Evolutionary conservation across 2,329 filamentous ascomycete species (phyloP).

Genomic region (Penicillium sp.): DNA sequence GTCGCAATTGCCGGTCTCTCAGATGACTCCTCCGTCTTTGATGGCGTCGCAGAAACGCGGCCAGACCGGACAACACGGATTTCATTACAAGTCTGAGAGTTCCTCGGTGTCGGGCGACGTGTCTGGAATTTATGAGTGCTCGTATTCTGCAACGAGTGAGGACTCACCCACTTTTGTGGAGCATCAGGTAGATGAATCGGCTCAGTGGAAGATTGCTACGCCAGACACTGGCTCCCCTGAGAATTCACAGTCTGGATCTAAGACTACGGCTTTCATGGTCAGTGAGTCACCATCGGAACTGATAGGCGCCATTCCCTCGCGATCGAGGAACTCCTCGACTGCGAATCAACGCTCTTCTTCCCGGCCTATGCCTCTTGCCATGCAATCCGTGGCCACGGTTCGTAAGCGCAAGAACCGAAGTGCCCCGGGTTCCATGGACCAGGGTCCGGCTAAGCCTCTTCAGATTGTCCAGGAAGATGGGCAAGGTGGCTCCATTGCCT

Average conservation of each 20-base stretch:
- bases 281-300: constrained; percentile 35
- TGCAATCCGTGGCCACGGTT: constrained; percentile 33
- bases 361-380: constrained; percentile 31
- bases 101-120: constrained; percentile 39
- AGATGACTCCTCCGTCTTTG: constrained; percentile 27
- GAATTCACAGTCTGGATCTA: constrained; percentile 23
- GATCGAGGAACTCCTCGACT: constrained; percentile 25
- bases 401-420: constrained; percentile 39
- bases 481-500: constrained; percentile 42
- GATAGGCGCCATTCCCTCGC: constrained; percentile 25
- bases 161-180: constrained; percentile 32
- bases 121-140: constrained; percentile 33
- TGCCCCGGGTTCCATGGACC: constrained; percentile 28
- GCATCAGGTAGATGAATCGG: constrained; percentile 30
- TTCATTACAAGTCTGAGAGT: constrained; percentile 37
- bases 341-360: constrained; percentile 24
- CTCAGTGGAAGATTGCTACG: constrained; percentile 31
- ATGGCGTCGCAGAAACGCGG: constrained; percentile 17
- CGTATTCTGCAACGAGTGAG: constrained; percentile 34
- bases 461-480: constrained; percentile 48
- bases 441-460: constrained; percentile 33
- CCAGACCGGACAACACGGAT: constrained; percentile 26
- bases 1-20: constrained; percentile 32
- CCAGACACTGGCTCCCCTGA: constrained; percentile 28
- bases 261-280: constrained; percentile 37